Base-by-base conservation (phyloP, 768 basidiomycete species). In the Podaxis pistillaris region DNA sequence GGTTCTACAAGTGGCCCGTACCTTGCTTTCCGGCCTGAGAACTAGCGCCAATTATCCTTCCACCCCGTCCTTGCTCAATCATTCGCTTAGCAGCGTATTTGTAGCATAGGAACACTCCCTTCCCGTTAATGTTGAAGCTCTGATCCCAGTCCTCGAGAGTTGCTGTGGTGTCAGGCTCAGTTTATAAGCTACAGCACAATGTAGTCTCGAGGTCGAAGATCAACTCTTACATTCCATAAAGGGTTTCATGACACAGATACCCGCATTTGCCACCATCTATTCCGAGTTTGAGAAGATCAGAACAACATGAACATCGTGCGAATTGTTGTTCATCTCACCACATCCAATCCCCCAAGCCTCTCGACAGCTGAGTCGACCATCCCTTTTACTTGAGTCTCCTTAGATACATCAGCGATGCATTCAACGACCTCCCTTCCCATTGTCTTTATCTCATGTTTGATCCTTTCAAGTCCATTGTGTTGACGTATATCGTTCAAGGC, bases 241-340 rank as follows among this genome's bases (percentile, higher is more conserved):
- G 2, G 64, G 51, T 33, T 62, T 58, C 1, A 58, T n/a, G 4
- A 52, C 40, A 49, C 62, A 51, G 52, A 78, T 71, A 1, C 80
- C 80, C 8, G 79, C 80, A 66, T 82, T 82, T 8, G 80, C 79
- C 1, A 82, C 74, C 77, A 81, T 78, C 76, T 78, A 63, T 13
- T 36, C 19, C 17, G 4, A 19, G 30, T 6, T 19, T 13, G 40
- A 53, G 30, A 41, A 41, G n/a, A 41, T 41, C n/a, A n/a, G 40
- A 13, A 41, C 15, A 41, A 41, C 30, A 41, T 41, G 41, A n/a
- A 41, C 4, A 15, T 15, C 41, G 5, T 4, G 24, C 28, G 17
- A 12, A 24, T 6, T 5, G 63, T 30, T 30, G 30, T 33, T 33
- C 1, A 33, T 33, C 82, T 62, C 52, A 82, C 83, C 9, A 82